phyloP scores from a whole-genome alignment of 2,329 filamentous ascomycete species.

The Venturia carpophila region DNA sequence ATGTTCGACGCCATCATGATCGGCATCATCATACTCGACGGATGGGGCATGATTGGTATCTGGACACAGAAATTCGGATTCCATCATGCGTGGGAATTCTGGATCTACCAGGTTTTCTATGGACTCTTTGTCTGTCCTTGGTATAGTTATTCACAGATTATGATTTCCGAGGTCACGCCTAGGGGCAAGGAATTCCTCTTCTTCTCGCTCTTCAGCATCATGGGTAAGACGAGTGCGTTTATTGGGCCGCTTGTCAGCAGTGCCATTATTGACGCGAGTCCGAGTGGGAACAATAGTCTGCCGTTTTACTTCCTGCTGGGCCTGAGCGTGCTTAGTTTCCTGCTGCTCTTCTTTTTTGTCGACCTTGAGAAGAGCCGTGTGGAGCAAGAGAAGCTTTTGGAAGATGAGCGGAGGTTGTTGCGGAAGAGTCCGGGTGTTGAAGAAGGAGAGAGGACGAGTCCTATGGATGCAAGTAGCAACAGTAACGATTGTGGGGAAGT shows the following conservation, averaged over 20 bases:
- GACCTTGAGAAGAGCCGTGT: constrained; percentile 53
- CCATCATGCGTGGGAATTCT: constrained; percentile 47
- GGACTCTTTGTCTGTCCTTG: constrained; percentile 60
- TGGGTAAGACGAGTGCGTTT: constrained; percentile 60
- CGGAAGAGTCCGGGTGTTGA: constrained; percentile 15
- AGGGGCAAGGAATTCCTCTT: constrained; percentile 62
- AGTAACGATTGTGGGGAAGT: not conserved
- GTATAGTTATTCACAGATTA: constrained; percentile 64
- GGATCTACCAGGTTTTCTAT: constrained; percentile 48
- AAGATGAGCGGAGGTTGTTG: constrained; percentile 26
- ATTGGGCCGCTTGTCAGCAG: constrained; percentile 62
- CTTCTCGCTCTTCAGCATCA: constrained; percentile 61
- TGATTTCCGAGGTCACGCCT: constrained; percentile 63
- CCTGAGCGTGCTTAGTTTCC: constrained; percentile 48
- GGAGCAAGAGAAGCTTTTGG: constrained; percentile 52
- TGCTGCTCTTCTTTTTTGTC: constrained; percentile 47
- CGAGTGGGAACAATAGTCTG: constrained; percentile 47
- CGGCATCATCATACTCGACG: constrained; percentile 52
- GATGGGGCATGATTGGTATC: constrained; percentile 53
- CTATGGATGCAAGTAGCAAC: not conserved
- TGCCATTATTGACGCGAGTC: constrained; percentile 58
- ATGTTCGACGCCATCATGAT: constrained; percentile 62
- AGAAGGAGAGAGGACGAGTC: not conserved
- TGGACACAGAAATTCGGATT: constrained; percentile 49
- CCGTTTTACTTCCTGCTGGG: constrained; percentile 61